These are phyloP conservation scores for Fusarium marasasianum DNA, from an alignment of 2,329 filamentous ascomycete genomes.

Conservation along the genomic window DNA sequence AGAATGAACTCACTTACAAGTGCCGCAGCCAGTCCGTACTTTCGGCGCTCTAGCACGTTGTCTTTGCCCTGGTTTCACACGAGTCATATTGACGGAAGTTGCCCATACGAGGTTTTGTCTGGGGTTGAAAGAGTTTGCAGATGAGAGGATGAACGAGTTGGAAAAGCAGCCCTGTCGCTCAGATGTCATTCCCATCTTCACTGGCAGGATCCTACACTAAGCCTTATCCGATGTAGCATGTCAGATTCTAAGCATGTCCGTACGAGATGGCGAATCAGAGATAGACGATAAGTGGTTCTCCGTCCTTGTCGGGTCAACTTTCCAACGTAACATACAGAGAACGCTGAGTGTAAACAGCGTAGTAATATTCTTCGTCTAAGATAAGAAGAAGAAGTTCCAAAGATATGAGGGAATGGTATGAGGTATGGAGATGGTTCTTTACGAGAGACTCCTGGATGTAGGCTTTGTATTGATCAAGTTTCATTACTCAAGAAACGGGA, in stretches of 20 bases:
- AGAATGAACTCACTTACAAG: constrained; percentile 17
- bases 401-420: too few relatives aligned
- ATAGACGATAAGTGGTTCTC: background rate
- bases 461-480: background rate
- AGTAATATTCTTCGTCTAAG: too few relatives aligned
- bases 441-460: background rate
- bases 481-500: background rate
- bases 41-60: constrained; percentile 3
- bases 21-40: constrained; percentile 17
- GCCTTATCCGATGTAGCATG: background rate
- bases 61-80: constrained; percentile 17
- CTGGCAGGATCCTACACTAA: background rate
- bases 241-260: background rate
- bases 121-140: background rate
- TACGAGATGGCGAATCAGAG: background rate
- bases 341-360: too few relatives aligned
- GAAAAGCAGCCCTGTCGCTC: background rate
- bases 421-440: too few relatives aligned
- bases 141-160: background rate
- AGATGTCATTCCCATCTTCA: background rate
- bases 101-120: background rate
- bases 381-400: too few relatives aligned
- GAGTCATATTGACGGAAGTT: constrained; percentile 1
- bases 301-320: background rate
- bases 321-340: background rate